These are phyloP conservation scores for Favolaschia claudopus DNA, from an alignment of 768 basidiomycete genomes.

Conservation along the genomic window DNA sequence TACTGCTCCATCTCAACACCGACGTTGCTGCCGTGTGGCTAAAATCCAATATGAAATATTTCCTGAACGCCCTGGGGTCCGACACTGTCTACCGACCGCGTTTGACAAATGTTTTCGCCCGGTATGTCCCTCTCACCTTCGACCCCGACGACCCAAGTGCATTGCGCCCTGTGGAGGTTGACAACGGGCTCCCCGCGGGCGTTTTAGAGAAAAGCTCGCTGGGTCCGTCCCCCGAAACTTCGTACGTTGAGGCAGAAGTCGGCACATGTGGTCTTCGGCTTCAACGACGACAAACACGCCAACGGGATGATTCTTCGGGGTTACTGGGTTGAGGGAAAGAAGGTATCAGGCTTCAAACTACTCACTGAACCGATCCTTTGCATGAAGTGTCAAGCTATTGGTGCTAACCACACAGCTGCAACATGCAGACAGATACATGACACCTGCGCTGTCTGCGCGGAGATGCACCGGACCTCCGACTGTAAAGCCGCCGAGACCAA, in stretches of 20 bases:
- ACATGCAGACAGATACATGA: conserved; percentile 15
- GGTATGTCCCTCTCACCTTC: conserved; percentile 28
- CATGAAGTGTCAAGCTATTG: conserved; percentile 34
- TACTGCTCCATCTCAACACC: neutral
- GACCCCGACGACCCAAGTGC: neutral
- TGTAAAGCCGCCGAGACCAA: neutral
- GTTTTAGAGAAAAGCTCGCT: conserved; percentile 25
- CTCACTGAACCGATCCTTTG: conserved; percentile 32
- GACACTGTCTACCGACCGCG: neutral
- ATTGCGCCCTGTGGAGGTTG: conserved; percentile 11
- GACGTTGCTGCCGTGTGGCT: neutral
- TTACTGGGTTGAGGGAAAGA: conserved; percentile 21
- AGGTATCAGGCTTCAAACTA: conserved; percentile 21
- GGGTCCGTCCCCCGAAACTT: conserved; percentile 31
- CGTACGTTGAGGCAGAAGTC: conserved; percentile 23
- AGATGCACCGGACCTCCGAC: conserved; percentile 7
- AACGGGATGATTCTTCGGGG: conserved; percentile 35
- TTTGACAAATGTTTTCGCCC: conserved; percentile 14
- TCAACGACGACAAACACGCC: conserved; percentile 26
- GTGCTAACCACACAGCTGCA: conserved; percentile 19
- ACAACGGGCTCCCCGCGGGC: conserved; percentile 6
- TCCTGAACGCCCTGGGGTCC: neutral
- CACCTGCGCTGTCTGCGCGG: conserved; percentile 18
- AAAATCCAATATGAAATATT: neutral
- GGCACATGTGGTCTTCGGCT: conserved; percentile 30